Evolutionary conservation across 164 flowering plant genomes (phyloP), one percentile per base, ranked within the genome.

Genomic region (Protea cynaroides): DNA sequence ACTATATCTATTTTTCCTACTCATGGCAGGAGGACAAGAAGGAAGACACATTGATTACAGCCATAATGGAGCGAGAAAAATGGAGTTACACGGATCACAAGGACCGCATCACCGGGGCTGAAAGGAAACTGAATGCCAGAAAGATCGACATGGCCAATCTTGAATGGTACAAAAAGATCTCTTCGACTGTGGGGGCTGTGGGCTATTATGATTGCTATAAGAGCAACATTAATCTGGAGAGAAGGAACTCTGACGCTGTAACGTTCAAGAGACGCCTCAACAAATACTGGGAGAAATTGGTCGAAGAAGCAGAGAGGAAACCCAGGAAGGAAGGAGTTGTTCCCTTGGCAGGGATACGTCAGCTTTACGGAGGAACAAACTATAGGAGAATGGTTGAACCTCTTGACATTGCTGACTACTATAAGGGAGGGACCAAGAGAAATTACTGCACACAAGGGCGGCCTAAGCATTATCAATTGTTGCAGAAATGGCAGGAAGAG

Each of bases 341-440:
- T 0, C 63, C 80, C 22, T 72, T 65, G 2, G 65, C 34, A 0
- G 34, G 34, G 34, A 29, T 5, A 29, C 53, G 75, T 1, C 75
- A 77, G 80, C 72, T 82, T 14, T 68, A 17, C 61, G 76, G 61
- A 1, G 84, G 83, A 9, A 82, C 80, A 4, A 77, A 70, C 24
- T 84, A 73, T 58, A 70, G 85, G 49, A 78, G 83, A 56, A 78
- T 83, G 82, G 74, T 81, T 18, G 87, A 83, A 29, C 84, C 83
- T 7, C 83, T 83, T 14, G 72, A 81, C 50, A 84, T 84, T 15
- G 87, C 85, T 21, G 81, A 73, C 0, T 70, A 73, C 73, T 82
- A 80, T 58, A 63, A 15, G 38, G 52, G 12, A 29, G 51, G 13
- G 8, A 50, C 8, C 11, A 5, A n/a, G 1, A 61, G n/a, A 19